Evolutionary conservation across 495 filamentous ascomycete genomes (phyloP).

Genomic region (Neurospora sp.): DNA sequence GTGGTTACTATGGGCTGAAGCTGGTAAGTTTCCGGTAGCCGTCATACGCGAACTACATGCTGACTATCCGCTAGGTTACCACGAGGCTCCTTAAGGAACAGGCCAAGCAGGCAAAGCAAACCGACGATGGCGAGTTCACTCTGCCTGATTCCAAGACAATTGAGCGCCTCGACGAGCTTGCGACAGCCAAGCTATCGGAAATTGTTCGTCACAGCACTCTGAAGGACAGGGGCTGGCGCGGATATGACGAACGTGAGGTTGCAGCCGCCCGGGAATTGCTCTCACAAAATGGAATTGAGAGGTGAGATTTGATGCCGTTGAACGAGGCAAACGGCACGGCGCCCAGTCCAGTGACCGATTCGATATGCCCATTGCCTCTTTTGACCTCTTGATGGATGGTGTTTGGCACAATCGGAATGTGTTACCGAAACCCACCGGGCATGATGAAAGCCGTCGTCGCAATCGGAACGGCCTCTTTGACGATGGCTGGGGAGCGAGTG

Average conservation of each 20-base stretch:
- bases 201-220: slow-evolving; percentile 55
- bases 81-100: slow-evolving; percentile 25
- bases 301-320: slow-evolving; percentile 17
- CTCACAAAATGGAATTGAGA: slow-evolving; percentile 29
- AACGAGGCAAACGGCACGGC: slow-evolving; percentile 4
- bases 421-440: not conserved
- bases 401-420: slow-evolving; percentile 2
- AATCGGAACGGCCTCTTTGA: slow-evolving; percentile 4
- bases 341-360: slow-evolving; percentile 18
- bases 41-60: not conserved
- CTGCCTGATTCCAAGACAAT: slow-evolving; percentile 44
- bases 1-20: slow-evolving; percentile 85
- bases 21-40: slow-evolving; percentile 44
- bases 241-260: slow-evolving; percentile 64
- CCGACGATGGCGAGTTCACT: slow-evolving; percentile 30
- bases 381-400: slow-evolving; percentile 15
- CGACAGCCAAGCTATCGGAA: slow-evolving; percentile 63
- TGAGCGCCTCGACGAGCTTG: slow-evolving; percentile 58
- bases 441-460: slow-evolving; percentile 1
- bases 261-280: slow-evolving; percentile 69
- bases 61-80: slow-evolving; percentile 27
- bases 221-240: slow-evolving; percentile 56
- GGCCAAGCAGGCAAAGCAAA: slow-evolving; percentile 23
- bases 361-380: slow-evolving; percentile 10
- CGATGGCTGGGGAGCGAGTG: not conserved